Conservation (phyloP, 2,329 filamentous ascomycete species). For the Xylariaceae sp. region DNA sequence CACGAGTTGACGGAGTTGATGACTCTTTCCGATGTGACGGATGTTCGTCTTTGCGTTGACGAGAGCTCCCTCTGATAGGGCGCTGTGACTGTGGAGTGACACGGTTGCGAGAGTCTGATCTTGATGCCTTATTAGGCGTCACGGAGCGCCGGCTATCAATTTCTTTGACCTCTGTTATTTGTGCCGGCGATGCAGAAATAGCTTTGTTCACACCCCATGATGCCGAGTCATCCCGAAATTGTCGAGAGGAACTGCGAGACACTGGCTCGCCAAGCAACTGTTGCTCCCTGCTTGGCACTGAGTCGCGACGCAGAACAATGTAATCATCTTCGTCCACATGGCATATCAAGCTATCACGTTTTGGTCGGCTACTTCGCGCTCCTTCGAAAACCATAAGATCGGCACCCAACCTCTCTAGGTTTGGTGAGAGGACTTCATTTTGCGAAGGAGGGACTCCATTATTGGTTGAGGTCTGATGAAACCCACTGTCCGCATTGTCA, state of each 20-base stretch:
- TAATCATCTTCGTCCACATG: conserved; percentile 27
- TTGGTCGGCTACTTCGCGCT: conserved; percentile 12
- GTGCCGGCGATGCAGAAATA: background rate
- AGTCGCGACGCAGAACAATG: conserved; percentile 12
- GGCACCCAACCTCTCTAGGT: conserved; percentile 22
- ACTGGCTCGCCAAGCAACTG: background rate
- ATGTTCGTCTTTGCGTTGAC: background rate
- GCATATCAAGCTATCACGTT: conserved; percentile 24
- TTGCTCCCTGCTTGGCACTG: background rate
- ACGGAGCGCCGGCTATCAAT: background rate
- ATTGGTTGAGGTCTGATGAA: background rate
- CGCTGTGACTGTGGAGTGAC: background rate
- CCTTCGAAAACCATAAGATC: conserved; percentile 25
- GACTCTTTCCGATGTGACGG: background rate
- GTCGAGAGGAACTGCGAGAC: background rate
- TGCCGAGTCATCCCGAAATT: background rate
- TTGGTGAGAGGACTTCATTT: conserved; percentile 1
- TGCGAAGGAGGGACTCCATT: background rate
- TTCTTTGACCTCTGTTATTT: too few relatives aligned
- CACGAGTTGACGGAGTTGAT: background rate
- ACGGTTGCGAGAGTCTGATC: background rate
- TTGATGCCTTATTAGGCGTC: background rate
- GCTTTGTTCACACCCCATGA: background rate
- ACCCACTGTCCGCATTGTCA: background rate
- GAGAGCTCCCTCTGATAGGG: background rate